Base-by-base conservation (phyloP, 2,329 filamentous ascomycete genomes). In the Esteya vermicola region DNA sequence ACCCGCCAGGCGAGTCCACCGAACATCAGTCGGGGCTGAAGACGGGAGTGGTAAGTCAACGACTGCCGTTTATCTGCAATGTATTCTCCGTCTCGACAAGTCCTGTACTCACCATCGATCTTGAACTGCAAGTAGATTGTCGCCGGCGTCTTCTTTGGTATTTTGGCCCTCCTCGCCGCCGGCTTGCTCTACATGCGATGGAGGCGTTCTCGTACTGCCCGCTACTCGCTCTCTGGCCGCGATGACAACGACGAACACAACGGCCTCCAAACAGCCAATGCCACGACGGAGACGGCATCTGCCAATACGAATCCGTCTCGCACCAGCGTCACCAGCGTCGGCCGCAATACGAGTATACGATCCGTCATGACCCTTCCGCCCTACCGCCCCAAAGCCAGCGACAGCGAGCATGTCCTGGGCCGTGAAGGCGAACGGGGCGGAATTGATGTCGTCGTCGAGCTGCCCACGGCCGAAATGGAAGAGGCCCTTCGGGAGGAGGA, bases 361-460 rank as follows among this genome's bases (percentile, higher is more conserved):
- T 93, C 85, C n/a, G 78, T 96, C 41, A 91, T 95, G 72, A 96
- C 91, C 0, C 63, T 98, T 3, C 91, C 91, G 0, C 73, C 83
- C 0, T 98, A 98, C 57, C 79, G 81, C 3, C 72, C 70, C 14
- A 75, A 75, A 22, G 75, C 85, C 1, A 69, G 75, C 37, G 78
- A 82, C 18, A 78, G 75, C 34, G 91, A 98, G 57, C 78, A 79
- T 49, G 78, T 95, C 2, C 68, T 96, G 36, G 91, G 78, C 8
- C 74, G 88, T 6, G 91, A 93, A 57, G 91, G 91, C 37, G 91
- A 98, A 56, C 73, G 91, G 44, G 89, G 72, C 39, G 91, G 91
- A 8, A 85, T 98, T 50, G 91, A 98, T 51, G 74, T 84, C 4
- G 86, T 98, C 0, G 62, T 96, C 12, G 88, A 95, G 56, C 75